These are phyloP conservation scores for Fibroporia radiculosa DNA, from an alignment of 768 basidiomycete genomes.

Conservation along the genomic window DNA sequence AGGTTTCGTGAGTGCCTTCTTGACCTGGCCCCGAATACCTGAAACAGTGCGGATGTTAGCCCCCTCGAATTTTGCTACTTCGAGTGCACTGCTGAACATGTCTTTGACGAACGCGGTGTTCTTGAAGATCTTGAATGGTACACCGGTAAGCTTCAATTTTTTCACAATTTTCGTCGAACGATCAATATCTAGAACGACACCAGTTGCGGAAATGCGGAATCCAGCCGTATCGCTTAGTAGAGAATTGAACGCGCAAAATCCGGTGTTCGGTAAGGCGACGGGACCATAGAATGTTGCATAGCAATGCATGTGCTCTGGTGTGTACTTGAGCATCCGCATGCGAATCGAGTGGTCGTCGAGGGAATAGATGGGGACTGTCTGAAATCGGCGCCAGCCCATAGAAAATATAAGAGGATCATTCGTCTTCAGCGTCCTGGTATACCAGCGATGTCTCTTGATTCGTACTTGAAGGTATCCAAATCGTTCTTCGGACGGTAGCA, in stretches of 20 bases:
- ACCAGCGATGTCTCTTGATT: conserved; percentile 96
- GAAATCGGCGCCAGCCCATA: conserved; percentile 97
- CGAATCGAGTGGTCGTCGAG: conserved; percentile 97
- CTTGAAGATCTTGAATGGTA: conserved; percentile 97
- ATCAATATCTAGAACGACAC: conserved; percentile 91
- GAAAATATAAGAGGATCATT: conserved; percentile 97
- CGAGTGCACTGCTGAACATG: conserved; percentile 90
- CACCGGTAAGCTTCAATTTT: conserved; percentile 94
- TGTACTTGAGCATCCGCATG: conserved; percentile 99
- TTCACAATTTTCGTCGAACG: conserved; percentile 93
- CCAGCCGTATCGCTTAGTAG: conserved; percentile 56
- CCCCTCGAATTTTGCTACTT: conserved; percentile 98
- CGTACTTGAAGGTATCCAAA: conserved; percentile 94
- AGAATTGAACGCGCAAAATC: conserved; percentile 95
- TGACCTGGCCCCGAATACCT: conserved; percentile 93
- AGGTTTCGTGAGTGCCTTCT: conserved; percentile 92
- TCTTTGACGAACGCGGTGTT: conserved; percentile 98
- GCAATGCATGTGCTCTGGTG: conserved; percentile 99
- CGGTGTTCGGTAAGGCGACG: conserved; percentile 84
- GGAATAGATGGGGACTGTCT: conserved; percentile 90
- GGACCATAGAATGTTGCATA: conserved; percentile 98
- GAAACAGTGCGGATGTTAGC: conserved; percentile 95
- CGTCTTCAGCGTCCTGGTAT: conserved; percentile 82
- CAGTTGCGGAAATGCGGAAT: conserved; percentile 89
- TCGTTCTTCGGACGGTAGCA: conserved; percentile 82